These are phyloP conservation scores for Leucaena leucocephala DNA, from an alignment of 306 rosid genomes.

Conservation along the genomic window DNA sequence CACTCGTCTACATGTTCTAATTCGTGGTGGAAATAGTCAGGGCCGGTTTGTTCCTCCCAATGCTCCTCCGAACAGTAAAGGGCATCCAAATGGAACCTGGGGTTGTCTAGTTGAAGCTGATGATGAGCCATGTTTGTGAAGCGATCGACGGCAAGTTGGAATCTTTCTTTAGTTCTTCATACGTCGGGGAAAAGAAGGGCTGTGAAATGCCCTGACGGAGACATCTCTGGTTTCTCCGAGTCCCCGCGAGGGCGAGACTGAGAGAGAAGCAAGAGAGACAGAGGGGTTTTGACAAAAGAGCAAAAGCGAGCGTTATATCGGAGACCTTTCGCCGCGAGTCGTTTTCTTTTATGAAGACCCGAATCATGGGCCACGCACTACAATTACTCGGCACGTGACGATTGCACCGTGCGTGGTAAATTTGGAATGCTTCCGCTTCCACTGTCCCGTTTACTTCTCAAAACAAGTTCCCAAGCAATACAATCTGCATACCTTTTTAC, in stretches of 20 bases:
- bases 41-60: constrained; percentile 46
- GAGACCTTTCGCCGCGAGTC: constrained; percentile 16
- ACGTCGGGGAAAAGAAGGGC: constrained; percentile 11
- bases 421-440: too few species aligned
- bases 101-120: constrained; percentile 29
- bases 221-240: constrained; percentile 32
- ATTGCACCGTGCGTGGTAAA: constrained; percentile 24
- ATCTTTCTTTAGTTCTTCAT: constrained; percentile 45
- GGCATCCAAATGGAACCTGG: constrained; percentile 53
- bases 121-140: constrained; percentile 47
- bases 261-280: neutral
- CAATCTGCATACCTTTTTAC: neutral
- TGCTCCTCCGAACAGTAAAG: constrained; percentile 77
- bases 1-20: constrained; percentile 32
- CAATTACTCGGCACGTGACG: constrained; percentile 74
- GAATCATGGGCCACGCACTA: constrained; percentile 59
- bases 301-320: constrained; percentile 34
- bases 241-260: neutral
- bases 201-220: constrained; percentile 27
- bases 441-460: too few species aligned
- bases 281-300: neutral
- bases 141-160: constrained; percentile 42
- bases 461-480: neutral
- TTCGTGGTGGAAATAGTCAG: constrained; percentile 33
- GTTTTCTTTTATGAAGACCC: constrained; percentile 28